Evolutionary conservation across 208 protist species (phyloP), one percentile per base, ranked within the genome.

Genomic region (Porcisia hertigi): DNA sequence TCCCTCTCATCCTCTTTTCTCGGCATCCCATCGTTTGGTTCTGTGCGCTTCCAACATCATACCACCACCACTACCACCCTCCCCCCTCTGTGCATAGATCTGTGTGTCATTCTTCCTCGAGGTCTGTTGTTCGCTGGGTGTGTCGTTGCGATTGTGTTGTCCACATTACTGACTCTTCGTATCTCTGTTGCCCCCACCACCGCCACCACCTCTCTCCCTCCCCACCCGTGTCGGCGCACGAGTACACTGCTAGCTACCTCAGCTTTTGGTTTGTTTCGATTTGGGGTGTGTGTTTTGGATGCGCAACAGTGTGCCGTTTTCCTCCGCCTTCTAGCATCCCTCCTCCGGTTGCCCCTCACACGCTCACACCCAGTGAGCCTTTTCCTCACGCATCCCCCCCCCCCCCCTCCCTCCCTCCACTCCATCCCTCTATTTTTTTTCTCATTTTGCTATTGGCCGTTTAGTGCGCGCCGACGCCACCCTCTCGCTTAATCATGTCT

Each of bases 401-500:
- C 58, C 57, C 57, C 16, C 16, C 12, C 20, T 18, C 57, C 25
- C 12, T 60, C n/a, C n/a, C n/a, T 20, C n/a, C 20, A 7, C 53
- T 14, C n/a, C 20, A 5, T 60, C 23, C 25, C 18, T 36, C 57
- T 25, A 9, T 39, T 12, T 66, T 16, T 16, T 2, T 34, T 66
- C 3, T 53, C 63, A 11, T 18, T 49, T 49, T 23, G 8, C 23
- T 25, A 36, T 52, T 39, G 45, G 39, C 45, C 45, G 9, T n/a
- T 66, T 23, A 23, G 25, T 23, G 41, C 41, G 39, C 20, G 20
- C 9, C 12, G 12, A 16, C 16, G 23, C 45, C n/a, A 43, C 43
- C 14, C 65, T 8, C 41, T 39, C 45, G 30, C 11, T 7, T 60
- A 72, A 47, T 59, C 47, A 86, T 86, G 82, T 73, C 78, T 12